Base-by-base conservation (phyloP, 352 stramenopile genomes). In the Blastocystis sp. region DNA sequence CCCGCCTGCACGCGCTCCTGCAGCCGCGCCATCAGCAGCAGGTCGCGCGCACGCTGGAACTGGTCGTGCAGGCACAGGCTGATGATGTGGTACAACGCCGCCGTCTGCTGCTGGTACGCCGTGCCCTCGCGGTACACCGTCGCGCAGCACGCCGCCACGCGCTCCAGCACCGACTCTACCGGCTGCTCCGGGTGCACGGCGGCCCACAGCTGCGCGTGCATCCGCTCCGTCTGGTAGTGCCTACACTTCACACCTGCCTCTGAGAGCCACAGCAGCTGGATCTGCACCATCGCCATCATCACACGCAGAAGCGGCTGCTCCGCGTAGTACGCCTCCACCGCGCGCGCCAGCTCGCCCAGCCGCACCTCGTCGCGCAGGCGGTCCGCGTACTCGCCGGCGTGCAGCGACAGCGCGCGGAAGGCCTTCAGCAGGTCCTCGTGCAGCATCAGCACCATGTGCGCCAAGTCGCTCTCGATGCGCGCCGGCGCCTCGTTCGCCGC, bases 81-180 rank as follows among this genome's bases (percentile, higher is more conserved):
- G 90, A 96, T 98, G 80, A 99, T 97, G 89, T 97, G 95, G 92
- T 95, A 98, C 14, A 99, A 94, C 92, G 98, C 97, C n/a, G 97
- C 96, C 52, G 95, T 93, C 48, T 45, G 59, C 45, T 71, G 59
- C 48, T 84, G 59, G 10, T 52, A 19, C 40, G 43, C 48, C 28
- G 28, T 34, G 28, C 28, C 28, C 28, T 34, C 28, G 28, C 28
- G 28, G 28, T 34, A 34, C 28, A 2, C 19, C 23, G 23, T 45
- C 74, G 28, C 28, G 28, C 28, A 34, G 28, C 28, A 21, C 34
- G 10, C 17, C 62, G 59, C 23, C 64, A 84, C 59, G 64, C 62
- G 10, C 62, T 0, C 19, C 59, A 19, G 48, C 28, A 34, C 28
- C 28, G 28, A 34, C 28, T 34, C 28, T 0, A 34, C 28, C 28